phyloP scores from a whole-genome alignment of 2,329 filamentous ascomycete genomes.

The Verticillium dahliae region DNA sequence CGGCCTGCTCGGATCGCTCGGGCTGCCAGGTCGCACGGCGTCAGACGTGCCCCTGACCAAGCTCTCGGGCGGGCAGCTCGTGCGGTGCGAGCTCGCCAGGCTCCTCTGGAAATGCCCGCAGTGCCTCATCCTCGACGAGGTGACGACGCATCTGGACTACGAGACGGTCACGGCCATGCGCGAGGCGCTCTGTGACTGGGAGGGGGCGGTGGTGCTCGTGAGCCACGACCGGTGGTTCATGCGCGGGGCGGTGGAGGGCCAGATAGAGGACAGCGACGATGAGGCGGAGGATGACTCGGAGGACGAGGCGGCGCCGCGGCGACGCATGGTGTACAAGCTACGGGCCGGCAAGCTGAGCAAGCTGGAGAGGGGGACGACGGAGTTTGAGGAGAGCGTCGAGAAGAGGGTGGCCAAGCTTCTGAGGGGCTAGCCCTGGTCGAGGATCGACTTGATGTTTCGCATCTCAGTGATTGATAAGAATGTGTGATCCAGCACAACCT shows the following conservation, averaged over 20 bases:
- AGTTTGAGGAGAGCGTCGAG: conserved; percentile 59
- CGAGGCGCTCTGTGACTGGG: conserved; percentile 58
- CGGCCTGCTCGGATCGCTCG: conserved; percentile 60
- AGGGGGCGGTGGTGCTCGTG: conserved; percentile 69
- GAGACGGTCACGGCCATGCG: conserved; percentile 70
- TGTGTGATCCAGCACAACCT: too few relatives aligned
- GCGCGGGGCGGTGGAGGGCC: conserved; percentile 63
- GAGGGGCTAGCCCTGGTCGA: not conserved
- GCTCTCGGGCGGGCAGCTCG: conserved; percentile 75
- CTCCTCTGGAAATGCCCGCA: conserved; percentile 65
- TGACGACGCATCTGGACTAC: conserved; percentile 80
- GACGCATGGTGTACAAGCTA: conserved; percentile 54
- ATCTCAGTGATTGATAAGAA: too few relatives aligned
- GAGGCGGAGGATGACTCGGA: conserved; percentile 36
- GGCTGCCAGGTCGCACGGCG: conserved; percentile 62
- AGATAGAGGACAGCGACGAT: conserved; percentile 29
- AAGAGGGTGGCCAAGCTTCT: conserved; percentile 46
- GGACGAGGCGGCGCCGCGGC: conserved; percentile 35
- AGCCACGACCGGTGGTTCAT: conserved; percentile 82
- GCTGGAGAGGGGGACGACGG: conserved; percentile 53
- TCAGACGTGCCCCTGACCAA: conserved; percentile 68
- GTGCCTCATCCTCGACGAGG: conserved; percentile 70
- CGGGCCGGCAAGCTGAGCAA: conserved; percentile 48
- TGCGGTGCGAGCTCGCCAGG: conserved; percentile 57
- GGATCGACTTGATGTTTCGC: too few relatives aligned